Evolutionary conservation across 1,139 yeast genomes (phyloP).

Genomic region (Saccharomyces hybrid): DNA sequence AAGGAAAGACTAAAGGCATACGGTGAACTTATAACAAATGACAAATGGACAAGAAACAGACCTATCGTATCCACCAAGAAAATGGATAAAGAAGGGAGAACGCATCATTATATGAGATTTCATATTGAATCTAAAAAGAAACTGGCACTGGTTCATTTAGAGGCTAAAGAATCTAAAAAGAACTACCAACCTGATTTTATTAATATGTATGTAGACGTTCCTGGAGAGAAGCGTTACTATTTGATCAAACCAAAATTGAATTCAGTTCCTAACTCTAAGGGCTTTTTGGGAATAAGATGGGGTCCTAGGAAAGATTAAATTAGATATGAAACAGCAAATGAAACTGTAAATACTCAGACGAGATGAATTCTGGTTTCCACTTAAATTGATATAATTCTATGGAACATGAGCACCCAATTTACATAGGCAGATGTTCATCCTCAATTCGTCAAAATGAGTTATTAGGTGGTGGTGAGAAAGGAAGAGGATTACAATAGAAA

Average conservation of each 20-base stretch:
- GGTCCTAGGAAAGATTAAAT: conserved; percentile 55
- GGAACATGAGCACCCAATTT: not conserved
- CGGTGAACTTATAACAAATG: conserved; percentile 61
- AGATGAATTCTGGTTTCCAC: not conserved
- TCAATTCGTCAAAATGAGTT: not conserved
- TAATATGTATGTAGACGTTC: conserved; percentile 69
- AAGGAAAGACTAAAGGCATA: conserved; percentile 70
- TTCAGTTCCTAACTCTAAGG: conserved; percentile 32
- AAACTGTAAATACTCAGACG: not conserved
- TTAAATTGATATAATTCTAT: not conserved
- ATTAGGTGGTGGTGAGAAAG: not conserved
- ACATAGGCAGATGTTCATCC: not conserved
- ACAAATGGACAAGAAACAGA: conserved; percentile 81
- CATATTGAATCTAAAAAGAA: conserved; percentile 64
- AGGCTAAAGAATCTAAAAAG: conserved; percentile 56
- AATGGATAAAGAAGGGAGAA: conserved; percentile 64
- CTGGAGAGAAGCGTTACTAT: conserved; percentile 60
- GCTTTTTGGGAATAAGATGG: conserved; percentile 80
- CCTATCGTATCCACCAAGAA: conserved; percentile 58
- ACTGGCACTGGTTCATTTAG: conserved; percentile 66
- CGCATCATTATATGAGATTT: conserved; percentile 76
- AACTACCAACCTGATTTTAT: conserved; percentile 67
- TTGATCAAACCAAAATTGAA: conserved; percentile 50
- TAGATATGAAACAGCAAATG: not conserved
- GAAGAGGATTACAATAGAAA: not conserved